These are phyloP conservation scores for Cutaneotrichosporon sp. DNA, from an alignment of 1,284 basidiomycete genomes.

Conservation along the genomic window DNA sequence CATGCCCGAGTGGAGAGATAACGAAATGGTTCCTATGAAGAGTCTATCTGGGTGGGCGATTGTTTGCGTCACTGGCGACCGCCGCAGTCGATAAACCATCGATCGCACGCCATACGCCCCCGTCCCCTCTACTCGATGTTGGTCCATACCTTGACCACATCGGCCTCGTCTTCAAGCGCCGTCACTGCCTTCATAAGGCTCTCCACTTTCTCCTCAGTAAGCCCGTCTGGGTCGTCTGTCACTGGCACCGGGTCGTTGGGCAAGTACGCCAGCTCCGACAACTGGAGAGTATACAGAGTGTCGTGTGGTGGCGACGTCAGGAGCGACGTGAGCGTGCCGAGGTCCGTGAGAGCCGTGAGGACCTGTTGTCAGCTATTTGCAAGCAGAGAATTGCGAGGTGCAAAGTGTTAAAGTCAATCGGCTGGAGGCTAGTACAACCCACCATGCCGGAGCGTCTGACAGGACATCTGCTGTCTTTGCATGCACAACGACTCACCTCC, in stretches of 20 bases:
- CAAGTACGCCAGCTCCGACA: slow-evolving; percentile 36
- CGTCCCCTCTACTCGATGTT: slow-evolving; percentile 29
- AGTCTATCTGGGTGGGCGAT: neutral
- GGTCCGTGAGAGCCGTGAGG: slow-evolving; percentile 28
- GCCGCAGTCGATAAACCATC: neutral
- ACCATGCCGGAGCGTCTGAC: no score
- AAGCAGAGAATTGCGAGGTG: no score
- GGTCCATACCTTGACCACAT: slow-evolving; percentile 46
- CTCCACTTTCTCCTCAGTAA: slow-evolving; percentile 34
- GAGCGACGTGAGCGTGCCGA: slow-evolving; percentile 23
- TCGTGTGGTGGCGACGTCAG: slow-evolving; percentile 21
- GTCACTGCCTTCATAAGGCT: slow-evolving; percentile 28
- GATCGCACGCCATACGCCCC: no score
- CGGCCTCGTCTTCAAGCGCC: slow-evolving; percentile 38
- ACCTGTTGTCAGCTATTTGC: slow-evolving; percentile 28
- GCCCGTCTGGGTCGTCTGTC: slow-evolving; percentile 22
- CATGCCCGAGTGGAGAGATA: neutral
- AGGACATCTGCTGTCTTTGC: no score
- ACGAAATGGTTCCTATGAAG: neutral
- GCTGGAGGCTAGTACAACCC: no score
- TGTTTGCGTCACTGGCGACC: neutral
- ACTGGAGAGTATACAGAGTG: slow-evolving; percentile 22
- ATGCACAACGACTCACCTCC: slow-evolving; percentile 32
- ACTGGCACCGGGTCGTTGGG: slow-evolving; percentile 33
- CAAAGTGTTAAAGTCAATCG: no score